Base-by-base conservation (phyloP, 768 basidiomycete species). In the Pisolithus orientalis region DNA sequence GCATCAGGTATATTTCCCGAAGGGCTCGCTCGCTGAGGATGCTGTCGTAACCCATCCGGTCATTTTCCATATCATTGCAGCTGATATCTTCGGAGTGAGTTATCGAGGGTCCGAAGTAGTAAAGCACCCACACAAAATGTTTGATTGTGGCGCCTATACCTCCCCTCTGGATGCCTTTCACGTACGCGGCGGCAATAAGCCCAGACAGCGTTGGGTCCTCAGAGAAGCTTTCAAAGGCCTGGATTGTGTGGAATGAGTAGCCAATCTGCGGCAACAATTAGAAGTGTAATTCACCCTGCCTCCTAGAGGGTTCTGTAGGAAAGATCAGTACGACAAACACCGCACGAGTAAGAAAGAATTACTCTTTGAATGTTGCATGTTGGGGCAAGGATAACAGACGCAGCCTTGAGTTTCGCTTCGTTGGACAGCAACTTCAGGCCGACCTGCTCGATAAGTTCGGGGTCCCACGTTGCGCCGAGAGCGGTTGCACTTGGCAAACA, bases 331-430 rank as follows among this genome's bases (percentile, higher is more conserved):
- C 1, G 50, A 5, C 42, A 11, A 50, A 10, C 16, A n/a, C 21
- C 21, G 27, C 7, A 17, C 32, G 10, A 46, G 40, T 47, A 58
- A 28, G 54, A 64, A 69, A 47, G 17, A 6, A 46, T 55, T 64
- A 81, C 87, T 31, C 90, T 79, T 66, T 90, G 90, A 47, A 89
- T 90, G 63, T 93, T 92, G 63, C 85, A 87, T 0, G 90, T 92
- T 0, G 90, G 90, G 0, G 83, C 90, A 16, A 91, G 78, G 29
- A 90, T 71, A 2, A 88, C 66, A 11, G 84, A 83, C 9, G 85
- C 83, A 2, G 83, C 78, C 43, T 80, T 75, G 45, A 86, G 72
- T 67, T 85, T 90, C 4, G 85, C 83, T 65, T 90, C 89, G 14
- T 73, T 66, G 1, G 87, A 87, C 17, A 90, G 75, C 16, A 90